Percentiles rank a stretch among this genome's conserved stretches.
These are phyloP conservation scores for Urochloa ruziziensis DNA, from an alignment of 176 grass and related monocot species.

Conservation along the genomic window DNA sequence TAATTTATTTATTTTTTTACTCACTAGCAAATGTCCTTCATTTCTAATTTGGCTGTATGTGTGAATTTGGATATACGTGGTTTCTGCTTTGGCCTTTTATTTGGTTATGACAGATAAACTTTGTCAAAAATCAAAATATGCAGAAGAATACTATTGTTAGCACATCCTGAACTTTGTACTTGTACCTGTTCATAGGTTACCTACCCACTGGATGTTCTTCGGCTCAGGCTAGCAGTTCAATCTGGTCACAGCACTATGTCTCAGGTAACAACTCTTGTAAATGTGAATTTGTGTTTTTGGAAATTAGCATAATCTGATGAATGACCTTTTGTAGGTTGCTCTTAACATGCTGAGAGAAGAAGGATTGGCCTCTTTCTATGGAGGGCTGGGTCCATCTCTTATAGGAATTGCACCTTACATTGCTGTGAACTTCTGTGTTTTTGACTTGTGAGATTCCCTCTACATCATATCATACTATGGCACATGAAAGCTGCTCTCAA, in stretches of 20 bases:
- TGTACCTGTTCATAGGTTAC: slow-evolving; percentile 70
- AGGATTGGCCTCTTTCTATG: slow-evolving; percentile 86
- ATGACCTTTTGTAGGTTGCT: slow-evolving; percentile 92
- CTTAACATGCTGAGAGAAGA: slow-evolving; percentile 92
- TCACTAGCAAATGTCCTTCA: neutral
- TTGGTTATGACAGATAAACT: neutral
- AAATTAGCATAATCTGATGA: slow-evolving; percentile 20
- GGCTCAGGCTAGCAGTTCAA: slow-evolving; percentile 94
- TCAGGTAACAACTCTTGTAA: slow-evolving; percentile 57
- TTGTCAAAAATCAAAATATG: neutral
- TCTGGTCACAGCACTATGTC: slow-evolving; percentile 85
- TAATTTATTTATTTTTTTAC: slow-evolving; percentile 59
- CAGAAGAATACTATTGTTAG: neutral
- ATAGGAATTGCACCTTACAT: slow-evolving; percentile 95
- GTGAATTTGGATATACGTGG: neutral
- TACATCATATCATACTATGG: neutral
- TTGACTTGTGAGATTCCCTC: slow-evolving; percentile 89
- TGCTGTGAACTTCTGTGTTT: slow-evolving; percentile 98
- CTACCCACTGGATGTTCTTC: slow-evolving; percentile 94
- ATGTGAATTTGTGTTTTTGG: neutral
- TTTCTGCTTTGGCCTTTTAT: neutral
- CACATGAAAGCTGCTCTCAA: slow-evolving; percentile 17
- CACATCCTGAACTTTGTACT: slow-evolving; percentile 17
- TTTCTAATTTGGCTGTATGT: slow-evolving; percentile 22
- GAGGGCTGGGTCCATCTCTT: slow-evolving; percentile 93